Evolutionary conservation across 805 yeast species (phyloP).

Genomic region (Saturnispora silvae): DNA sequence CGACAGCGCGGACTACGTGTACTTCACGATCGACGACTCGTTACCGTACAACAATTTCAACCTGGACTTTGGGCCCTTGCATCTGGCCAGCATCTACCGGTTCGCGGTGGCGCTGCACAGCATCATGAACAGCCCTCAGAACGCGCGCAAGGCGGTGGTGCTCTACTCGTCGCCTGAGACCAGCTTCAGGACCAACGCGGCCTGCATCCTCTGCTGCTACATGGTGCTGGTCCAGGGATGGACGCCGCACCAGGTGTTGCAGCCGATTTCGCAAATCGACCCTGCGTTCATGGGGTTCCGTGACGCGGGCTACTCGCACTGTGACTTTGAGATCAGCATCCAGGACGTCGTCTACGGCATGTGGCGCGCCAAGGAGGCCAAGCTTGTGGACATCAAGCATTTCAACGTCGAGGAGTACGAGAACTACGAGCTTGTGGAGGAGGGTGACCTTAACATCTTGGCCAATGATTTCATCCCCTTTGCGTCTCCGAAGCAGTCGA

Average conservation of each 20-base stretch:
- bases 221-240: slow-evolving; percentile 92
- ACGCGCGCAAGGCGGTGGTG: slow-evolving; percentile 81
- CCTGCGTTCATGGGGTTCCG: slow-evolving; percentile 93
- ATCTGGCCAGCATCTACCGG: slow-evolving; percentile 84
- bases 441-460: slow-evolving; percentile 88
- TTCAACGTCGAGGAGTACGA: slow-evolving; percentile 93
- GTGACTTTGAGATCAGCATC: slow-evolving; percentile 86
- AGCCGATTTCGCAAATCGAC: slow-evolving; percentile 83
- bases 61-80: slow-evolving; percentile 92
- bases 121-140: slow-evolving; percentile 73
- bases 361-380: slow-evolving; percentile 95
- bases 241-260: slow-evolving; percentile 97
- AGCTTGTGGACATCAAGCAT: slow-evolving; percentile 72
- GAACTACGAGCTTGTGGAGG: slow-evolving; percentile 88
- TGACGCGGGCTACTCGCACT: slow-evolving; percentile 94
- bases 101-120: slow-evolving; percentile 93
- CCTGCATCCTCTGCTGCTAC: slow-evolving; percentile 86
- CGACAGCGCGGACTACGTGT: slow-evolving; percentile 65
- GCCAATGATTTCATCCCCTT: slow-evolving; percentile 94
- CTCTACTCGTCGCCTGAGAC: slow-evolving; percentile 79
- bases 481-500: slow-evolving; percentile 83
- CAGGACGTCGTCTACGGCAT: slow-evolving; percentile 94
- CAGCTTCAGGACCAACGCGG: slow-evolving; percentile 82
- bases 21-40: slow-evolving; percentile 87
- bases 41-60: slow-evolving; percentile 92